Percentiles rank a stretch among this genome's conserved stretches.
Evolutionary conservation across 176 grass and related monocot genomes (phyloP).

Genomic region (Miscanthus lutarioriparius): DNA sequence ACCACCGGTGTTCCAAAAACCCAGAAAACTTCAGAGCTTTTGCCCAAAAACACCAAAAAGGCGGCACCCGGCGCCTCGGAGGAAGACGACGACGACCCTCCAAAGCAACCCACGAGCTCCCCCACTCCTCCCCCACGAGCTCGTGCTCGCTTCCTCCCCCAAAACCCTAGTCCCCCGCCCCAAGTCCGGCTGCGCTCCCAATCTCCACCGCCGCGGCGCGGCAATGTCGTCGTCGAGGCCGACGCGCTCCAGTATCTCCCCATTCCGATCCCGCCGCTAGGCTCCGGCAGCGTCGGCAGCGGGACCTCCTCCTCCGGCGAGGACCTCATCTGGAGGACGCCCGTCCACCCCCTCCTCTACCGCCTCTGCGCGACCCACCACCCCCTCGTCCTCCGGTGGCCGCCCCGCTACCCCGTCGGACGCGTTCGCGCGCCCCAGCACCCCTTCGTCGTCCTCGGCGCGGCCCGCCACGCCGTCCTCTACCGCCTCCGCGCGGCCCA

Average conservation of each 20-base stretch:
- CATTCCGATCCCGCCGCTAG: constrained; percentile 85
- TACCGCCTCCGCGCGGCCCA: constrained; percentile 43
- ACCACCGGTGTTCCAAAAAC: constrained; percentile 33
- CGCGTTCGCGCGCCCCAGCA: constrained; percentile 56
- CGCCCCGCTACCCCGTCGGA: constrained; percentile 49
- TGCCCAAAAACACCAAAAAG: constrained; percentile 44
- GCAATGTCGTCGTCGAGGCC: constrained; percentile 85
- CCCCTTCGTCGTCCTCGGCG: constrained; percentile 43
- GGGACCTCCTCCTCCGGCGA: constrained; percentile 39
- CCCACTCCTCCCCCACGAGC: constrained; percentile 17
- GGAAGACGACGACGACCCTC: constrained; percentile 55
- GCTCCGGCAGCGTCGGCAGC: constrained; percentile 21
- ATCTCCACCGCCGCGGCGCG: not conserved
- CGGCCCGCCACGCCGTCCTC: constrained; percentile 50
- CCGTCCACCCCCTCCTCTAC: constrained; percentile 44
- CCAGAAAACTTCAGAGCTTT: constrained; percentile 40
- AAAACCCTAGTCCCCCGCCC: constrained; percentile 51
- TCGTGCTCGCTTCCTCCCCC: constrained; percentile 23
- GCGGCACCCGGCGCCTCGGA: constrained; percentile 44
- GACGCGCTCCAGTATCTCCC: constrained; percentile 84
- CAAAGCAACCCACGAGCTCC: constrained; percentile 49
- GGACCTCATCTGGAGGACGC: constrained; percentile 47
- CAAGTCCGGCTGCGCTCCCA: not conserved
- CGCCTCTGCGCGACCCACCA: constrained; percentile 51
- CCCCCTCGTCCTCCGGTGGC: constrained; percentile 52